Evolutionary conservation across 495 filamentous ascomycete genomes (phyloP).

Genomic region (Penicillium coprophilum): DNA sequence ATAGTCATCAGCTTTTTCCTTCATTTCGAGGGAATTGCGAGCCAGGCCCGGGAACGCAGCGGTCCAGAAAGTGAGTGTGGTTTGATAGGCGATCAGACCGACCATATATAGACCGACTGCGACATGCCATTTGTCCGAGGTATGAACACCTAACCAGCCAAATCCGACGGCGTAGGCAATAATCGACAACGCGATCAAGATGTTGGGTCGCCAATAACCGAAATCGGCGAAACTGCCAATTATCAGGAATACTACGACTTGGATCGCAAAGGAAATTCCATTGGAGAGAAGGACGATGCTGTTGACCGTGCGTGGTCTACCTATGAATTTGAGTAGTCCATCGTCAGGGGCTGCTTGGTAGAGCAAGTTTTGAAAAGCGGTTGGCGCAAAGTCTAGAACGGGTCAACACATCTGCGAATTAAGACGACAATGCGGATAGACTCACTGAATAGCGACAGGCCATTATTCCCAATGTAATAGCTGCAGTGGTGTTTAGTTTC

Average conservation of each 20-base stretch:
- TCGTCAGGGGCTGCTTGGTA: slow-evolving; percentile 55
- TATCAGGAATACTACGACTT: slow-evolving; percentile 58
- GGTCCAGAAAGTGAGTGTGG: slow-evolving; percentile 66
- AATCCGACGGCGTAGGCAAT: slow-evolving; percentile 62
- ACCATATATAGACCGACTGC: slow-evolving; percentile 61
- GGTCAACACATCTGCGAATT: neutral
- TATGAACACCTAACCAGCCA: slow-evolving; percentile 63
- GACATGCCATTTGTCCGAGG: slow-evolving; percentile 52
- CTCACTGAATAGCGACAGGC: slow-evolving; percentile 61
- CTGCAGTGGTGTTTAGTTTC: slow-evolving; percentile 30
- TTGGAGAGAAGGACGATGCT: slow-evolving; percentile 62
- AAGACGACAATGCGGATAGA: neutral
- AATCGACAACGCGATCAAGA: slow-evolving; percentile 58
- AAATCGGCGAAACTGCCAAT: slow-evolving; percentile 61
- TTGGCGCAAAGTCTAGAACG: slow-evolving; percentile 58
- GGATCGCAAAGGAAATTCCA: slow-evolving; percentile 64
- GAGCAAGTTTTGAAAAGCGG: slow-evolving; percentile 63
- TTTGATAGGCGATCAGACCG: slow-evolving; percentile 65
- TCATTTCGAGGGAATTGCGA: slow-evolving; percentile 55
- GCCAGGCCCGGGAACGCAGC: slow-evolving; percentile 63
- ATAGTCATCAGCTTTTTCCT: slow-evolving; percentile 53
- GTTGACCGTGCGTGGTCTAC: slow-evolving; percentile 53
- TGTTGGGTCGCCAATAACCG: slow-evolving; percentile 60
- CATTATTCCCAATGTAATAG: slow-evolving; percentile 70
- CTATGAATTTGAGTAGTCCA: slow-evolving; percentile 51